Evolutionary conservation across 495 filamentous ascomycete genomes (phyloP), one percentile per base, ranked within the genome.

Genomic region (Penicillium macrosclerotiorum): DNA sequence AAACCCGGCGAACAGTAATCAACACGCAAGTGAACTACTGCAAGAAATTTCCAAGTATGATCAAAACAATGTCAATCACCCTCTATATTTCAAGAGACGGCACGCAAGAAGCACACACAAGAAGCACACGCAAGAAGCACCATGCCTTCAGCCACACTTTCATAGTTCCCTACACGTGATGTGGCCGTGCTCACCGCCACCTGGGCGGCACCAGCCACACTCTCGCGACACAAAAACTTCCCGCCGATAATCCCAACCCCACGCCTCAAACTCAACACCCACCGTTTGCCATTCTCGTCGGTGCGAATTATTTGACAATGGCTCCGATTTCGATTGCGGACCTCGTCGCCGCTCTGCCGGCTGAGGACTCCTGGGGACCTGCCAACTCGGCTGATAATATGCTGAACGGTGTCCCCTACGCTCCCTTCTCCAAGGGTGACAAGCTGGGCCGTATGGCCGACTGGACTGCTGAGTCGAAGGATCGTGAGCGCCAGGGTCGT

Each of bases 391-490:
- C 69, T 49, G 89, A 95, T 57, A 93, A 89, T 42, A 92, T 85
- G 42, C 76, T 98, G 47, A 82, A 91, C 59, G 93, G 94, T 61
- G 90, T 97, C 24, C 93, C 93, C 3, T 98, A 96, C 55, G 92
- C 92, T 37, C 92, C 94, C 34, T 98, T 90, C 74, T 96, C 90
- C 48, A 98, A 98, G 75, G 89, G 89, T 55, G 93, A 98, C 76
- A 98, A 97, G 77, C 75, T 98, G 20, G 93, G 94, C 42, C 90
- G 93, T 54, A 98, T 98, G 93, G 93, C 93, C 14, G 93, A 98
- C 71, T 98, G 94, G 94, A 95, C 91, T 8, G 63, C 84, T n/a
- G 93, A 96, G 53, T 82, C 86, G 53, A 96, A 96, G 72, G 91
- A 95, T 51, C 71, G 85, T 48, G 82, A 90, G 46, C 76, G 91